phyloP scores from a whole-genome alignment of 1,284 basidiomycete genomes.

The Sphagnurus paluster region DNA sequence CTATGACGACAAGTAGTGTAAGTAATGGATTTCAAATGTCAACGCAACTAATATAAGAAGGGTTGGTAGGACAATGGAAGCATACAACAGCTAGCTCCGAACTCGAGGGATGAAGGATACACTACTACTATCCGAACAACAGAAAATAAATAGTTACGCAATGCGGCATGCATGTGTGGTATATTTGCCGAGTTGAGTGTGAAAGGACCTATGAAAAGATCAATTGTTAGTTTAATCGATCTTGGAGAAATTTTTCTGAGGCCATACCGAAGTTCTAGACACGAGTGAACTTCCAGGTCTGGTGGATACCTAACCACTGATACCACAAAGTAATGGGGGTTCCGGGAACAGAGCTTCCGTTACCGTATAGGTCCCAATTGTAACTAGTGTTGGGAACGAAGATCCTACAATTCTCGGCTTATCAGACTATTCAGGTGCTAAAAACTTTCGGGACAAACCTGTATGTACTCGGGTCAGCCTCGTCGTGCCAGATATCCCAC shows the following conservation, averaged over 20 bases:
- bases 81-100: no score
- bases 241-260: background rate
- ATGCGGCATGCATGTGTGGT: no score
- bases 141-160: no score
- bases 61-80: no score
- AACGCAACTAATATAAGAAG: no score
- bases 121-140: no score
- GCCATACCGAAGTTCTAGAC: slow-evolving; percentile 8
- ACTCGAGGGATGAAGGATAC: no score
- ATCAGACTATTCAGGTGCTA: background rate
- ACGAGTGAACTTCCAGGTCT: slow-evolving; percentile 36
- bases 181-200: no score
- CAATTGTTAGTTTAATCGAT: background rate
- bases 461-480: slow-evolving; percentile 31
- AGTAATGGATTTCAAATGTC: no score
- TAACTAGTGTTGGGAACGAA: slow-evolving; percentile 36
- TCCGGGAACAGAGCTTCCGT: slow-evolving; percentile 28
- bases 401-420: slow-evolving; percentile 24
- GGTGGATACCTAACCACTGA: slow-evolving; percentile 35
- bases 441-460: slow-evolving; percentile 22
- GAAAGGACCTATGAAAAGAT: background rate
- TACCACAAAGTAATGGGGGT: slow-evolving; percentile 34
- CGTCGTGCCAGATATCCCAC: slow-evolving; percentile 45
- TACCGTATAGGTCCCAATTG: slow-evolving; percentile 32
- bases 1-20: no score